Evolutionary conservation across 352 stramenopile species (phyloP).

Genomic region (Stephanocyclus meneghinianus): DNA sequence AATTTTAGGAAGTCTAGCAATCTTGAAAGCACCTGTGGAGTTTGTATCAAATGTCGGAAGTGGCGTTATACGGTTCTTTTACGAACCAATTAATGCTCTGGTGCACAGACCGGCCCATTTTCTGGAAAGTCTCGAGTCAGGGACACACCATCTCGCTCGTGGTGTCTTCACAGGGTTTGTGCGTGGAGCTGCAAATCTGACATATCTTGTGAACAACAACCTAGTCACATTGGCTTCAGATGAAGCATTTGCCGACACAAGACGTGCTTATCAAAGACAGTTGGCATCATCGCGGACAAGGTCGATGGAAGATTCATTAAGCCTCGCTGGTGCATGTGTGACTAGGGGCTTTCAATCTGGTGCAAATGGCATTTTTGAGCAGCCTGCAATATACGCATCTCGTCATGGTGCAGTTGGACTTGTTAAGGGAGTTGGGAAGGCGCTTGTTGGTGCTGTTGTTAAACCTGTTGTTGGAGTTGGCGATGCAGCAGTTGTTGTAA

Average conservation of each 20-base stretch:
- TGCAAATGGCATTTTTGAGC: slow-evolving; percentile 71
- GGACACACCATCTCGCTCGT: slow-evolving; percentile 71
- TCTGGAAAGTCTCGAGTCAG: slow-evolving; percentile 73
- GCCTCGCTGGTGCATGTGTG: slow-evolving; percentile 66
- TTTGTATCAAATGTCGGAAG: slow-evolving; percentile 92
- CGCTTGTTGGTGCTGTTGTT: slow-evolving; percentile 69
- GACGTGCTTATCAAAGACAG: slow-evolving; percentile 72
- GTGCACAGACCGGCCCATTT: slow-evolving; percentile 68
- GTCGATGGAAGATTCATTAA: slow-evolving; percentile 68
- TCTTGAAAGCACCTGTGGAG: slow-evolving; percentile 75
- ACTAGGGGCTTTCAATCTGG: slow-evolving; percentile 66
- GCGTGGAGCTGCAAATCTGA: slow-evolving; percentile 73
- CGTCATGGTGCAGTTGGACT: slow-evolving; percentile 75
- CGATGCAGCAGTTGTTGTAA: slow-evolving; percentile 76
- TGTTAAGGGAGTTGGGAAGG: slow-evolving; percentile 76
- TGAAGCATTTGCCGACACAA: slow-evolving; percentile 76
- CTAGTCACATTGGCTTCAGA: slow-evolving; percentile 73
- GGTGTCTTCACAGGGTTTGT: slow-evolving; percentile 77
- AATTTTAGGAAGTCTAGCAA: slow-evolving; percentile 74
- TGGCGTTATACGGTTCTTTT: slow-evolving; percentile 94
- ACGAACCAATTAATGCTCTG: slow-evolving; percentile 87
- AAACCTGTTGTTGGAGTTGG: slow-evolving; percentile 80
- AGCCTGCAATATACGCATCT: slow-evolving; percentile 71
- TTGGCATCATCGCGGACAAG: slow-evolving; percentile 48
- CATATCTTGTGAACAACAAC: slow-evolving; percentile 77